These are phyloP conservation scores for Staphylotrichum tortipilum DNA, from an alignment of 495 filamentous ascomycete species.

Conservation along the genomic window DNA sequence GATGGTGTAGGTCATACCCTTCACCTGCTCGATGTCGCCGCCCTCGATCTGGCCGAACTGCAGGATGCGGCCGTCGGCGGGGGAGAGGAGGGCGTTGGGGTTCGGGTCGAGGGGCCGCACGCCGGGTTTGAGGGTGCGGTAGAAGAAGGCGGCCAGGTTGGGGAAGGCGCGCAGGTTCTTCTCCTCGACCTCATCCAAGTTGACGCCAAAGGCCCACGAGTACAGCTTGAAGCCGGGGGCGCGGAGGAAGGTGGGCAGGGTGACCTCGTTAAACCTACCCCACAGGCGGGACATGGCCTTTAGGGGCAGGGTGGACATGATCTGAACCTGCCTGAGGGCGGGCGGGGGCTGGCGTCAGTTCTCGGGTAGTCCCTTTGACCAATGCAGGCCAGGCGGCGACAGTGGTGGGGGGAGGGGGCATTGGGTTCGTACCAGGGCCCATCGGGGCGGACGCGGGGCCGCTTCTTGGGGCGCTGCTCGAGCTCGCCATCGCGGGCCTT, in stretches of 20 bases:
- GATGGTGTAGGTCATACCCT: conserved; percentile 94
- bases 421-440: conserved; percentile 69
- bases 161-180: conserved; percentile 80
- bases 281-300: conserved; percentile 90
- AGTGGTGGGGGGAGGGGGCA: not conserved
- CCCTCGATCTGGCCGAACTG: conserved; percentile 88
- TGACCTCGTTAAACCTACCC: conserved; percentile 91
- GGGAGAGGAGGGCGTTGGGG: conserved; percentile 68
- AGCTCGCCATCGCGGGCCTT: conserved; percentile 38
- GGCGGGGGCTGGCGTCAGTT: conserved; percentile 2
- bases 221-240: conserved; percentile 95
- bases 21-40: conserved; percentile 96
- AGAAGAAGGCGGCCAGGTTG: conserved; percentile 96
- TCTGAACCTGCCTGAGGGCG: conserved; percentile 87
- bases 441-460: conserved; percentile 65
- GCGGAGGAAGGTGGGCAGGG: conserved; percentile 82
- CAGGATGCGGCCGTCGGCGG: conserved; percentile 80
- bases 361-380: not conserved
- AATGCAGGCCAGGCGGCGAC: not conserved
- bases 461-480: conserved; percentile 46
- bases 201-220: conserved; percentile 85
- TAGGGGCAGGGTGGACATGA: conserved; percentile 91
- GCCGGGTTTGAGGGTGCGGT: conserved; percentile 84
- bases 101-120: conserved; percentile 79
- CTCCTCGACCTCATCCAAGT: conserved; percentile 79